Evolutionary conservation across 805 yeast genomes (phyloP).

Genomic region (Saitoella complicata): DNA sequence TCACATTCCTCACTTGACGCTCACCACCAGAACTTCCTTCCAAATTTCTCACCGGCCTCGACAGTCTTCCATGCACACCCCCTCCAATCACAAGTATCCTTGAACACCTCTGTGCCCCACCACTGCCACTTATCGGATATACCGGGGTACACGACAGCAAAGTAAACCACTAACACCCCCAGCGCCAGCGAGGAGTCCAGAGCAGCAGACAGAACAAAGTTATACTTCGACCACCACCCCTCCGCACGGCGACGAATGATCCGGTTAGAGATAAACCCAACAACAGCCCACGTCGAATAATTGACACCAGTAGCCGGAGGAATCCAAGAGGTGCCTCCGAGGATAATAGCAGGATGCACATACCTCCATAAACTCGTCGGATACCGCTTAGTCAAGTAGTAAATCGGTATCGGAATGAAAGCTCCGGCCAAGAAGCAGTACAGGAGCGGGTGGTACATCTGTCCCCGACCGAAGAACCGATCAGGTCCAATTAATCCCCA

Average conservation of each 20-base stretch:
- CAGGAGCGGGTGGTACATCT: conserved; percentile 11
- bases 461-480: conserved; percentile 11
- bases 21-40: neutral
- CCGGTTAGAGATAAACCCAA: conserved; percentile 40
- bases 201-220: conserved; percentile 48
- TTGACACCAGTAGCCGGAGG: conserved; percentile 31
- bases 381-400: conserved; percentile 5
- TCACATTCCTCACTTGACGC: too few relatives aligned
- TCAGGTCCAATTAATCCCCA: conserved; percentile 17
- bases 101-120: conserved; percentile 39
- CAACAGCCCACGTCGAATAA: conserved; percentile 27
- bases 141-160: conserved; percentile 27
- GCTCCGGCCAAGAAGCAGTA: conserved; percentile 14
- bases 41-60: neutral
- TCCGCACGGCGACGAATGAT: conserved; percentile 38
- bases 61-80: neutral
- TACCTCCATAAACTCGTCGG: conserved; percentile 4
- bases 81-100: neutral
- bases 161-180: conserved; percentile 42
- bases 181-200: conserved; percentile 51
- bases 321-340: conserved; percentile 12
- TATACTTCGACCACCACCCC: conserved; percentile 64
- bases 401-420: conserved; percentile 8
- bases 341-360: conserved; percentile 12
- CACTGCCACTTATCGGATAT: conserved; percentile 25